Base-by-base conservation (phyloP, 2,329 filamentous ascomycete genomes). In the Curvularia sp. region DNA sequence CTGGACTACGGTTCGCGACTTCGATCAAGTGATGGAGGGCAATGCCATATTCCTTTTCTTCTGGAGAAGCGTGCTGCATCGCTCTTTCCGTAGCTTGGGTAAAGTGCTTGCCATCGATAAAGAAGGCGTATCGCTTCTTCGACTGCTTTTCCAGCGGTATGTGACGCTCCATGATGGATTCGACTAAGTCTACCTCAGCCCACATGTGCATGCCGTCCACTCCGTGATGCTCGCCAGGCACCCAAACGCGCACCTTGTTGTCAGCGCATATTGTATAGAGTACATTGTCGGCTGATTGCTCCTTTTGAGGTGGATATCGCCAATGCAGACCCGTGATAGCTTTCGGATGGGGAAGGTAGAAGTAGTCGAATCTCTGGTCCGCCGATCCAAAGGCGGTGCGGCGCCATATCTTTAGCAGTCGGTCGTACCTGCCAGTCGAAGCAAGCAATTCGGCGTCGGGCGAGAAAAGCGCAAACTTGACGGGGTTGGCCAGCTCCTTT, bases 381-480 rank as follows among this genome's bases (percentile, higher is more conserved):
- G 92, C 89, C 0, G 87, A 85, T 13, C 92, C 92, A 73, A 94
- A 97, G 8, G 90, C 90, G 23, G 96, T 81, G 52, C 94, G 86
- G 63, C 93, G 87, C 95, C 96, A 99, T 68, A 98, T 86, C 79
- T 99, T 98, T 65, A 96, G 88, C 19, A 98, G 80, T 50, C 89
- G 85, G 76, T 98, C 95, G 72, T 91, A 87, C 49, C 83, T 81
- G 41, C 92, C 90, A 12, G 90, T 86, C 1, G 91, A 93, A 18
- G 93, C 94, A 52, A 98, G 92, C 60, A 96, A 87, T 19, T 89
- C 88, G 12, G 92, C 93, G 75, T 97, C 94, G 63, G 92, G 92
- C 1, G 94, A 97, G 66, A 97, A 87, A 8, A 84, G 82, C 2
- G 93, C 93, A 56, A 89, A 86, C 71, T 90, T 90, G 36, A 87